A percentile compares a stretch with the other conserved stretches of the same genome.
These are phyloP conservation scores for Pistacia atlantica DNA, from an alignment of 345 rosid species.

Conservation along the genomic window DNA sequence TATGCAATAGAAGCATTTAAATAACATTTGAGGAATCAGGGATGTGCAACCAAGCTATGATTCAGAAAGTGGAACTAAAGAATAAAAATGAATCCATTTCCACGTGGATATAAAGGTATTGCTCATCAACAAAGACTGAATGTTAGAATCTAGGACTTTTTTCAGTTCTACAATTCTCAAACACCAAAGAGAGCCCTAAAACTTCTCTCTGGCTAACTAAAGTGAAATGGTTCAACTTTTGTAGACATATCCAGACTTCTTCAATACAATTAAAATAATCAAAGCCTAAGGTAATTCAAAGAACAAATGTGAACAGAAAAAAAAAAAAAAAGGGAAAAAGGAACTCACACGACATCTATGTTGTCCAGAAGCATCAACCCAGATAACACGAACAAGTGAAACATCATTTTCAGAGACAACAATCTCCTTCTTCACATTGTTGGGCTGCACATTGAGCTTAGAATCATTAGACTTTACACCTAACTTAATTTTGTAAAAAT, in stretches of 20 bases:
- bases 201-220: not conserved
- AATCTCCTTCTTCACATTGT: conserved; percentile 26
- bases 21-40: conserved; percentile 2
- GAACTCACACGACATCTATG: conserved; percentile 88
- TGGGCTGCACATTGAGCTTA: conserved; percentile 27
- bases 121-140: not conserved
- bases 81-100: not conserved
- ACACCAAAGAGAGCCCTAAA: not conserved
- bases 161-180: conserved; percentile 9
- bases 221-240: conserved; percentile 1
- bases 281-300: conserved; percentile 2
- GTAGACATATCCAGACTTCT: not conserved
- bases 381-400: conserved; percentile 72
- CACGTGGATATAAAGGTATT: not conserved
- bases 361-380: conserved; percentile 97
- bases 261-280: not conserved
- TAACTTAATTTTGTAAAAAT: conserved; percentile 66
- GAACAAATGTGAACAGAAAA: conserved; percentile 3
- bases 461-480: conserved; percentile 23
- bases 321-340: not conserved
- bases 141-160: not conserved
- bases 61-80: not conserved
- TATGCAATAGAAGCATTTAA: not conserved
- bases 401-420: conserved; percentile 31
- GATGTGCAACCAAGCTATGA: not conserved